Percentiles rank a stretch among this genome's conserved stretches.
These are phyloP conservation scores for Colletotrichum sp. DNA, from an alignment of 2,329 filamentous ascomycete genomes.

Conservation along the genomic window DNA sequence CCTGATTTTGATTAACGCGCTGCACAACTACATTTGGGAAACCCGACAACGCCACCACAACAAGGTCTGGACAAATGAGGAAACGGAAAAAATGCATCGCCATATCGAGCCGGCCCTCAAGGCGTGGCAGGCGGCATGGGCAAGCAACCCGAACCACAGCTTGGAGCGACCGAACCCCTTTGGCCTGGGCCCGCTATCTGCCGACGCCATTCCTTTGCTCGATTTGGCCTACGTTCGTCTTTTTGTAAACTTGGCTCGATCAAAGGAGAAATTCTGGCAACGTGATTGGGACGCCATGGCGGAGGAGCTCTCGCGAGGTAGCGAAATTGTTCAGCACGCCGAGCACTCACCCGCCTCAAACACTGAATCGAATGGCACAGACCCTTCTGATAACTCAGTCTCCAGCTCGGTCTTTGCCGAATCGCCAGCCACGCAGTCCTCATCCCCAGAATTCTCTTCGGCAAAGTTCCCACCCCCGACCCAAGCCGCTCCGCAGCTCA, in stretches of 20 bases:
- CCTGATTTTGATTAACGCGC: constrained; percentile 87
- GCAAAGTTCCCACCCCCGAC: constrained; percentile 36
- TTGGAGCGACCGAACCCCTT: constrained; percentile 85
- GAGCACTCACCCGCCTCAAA: constrained; percentile 65
- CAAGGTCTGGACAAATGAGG: constrained; percentile 86
- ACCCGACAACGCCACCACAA: constrained; percentile 89
- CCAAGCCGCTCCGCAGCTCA: constrained; percentile 25
- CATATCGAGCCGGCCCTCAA: constrained; percentile 93
- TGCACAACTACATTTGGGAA: constrained; percentile 99
- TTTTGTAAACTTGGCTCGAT: constrained; percentile 90
- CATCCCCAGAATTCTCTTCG: constrained; percentile 51
- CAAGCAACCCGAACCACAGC: constrained; percentile 83
- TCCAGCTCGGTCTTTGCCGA: constrained; percentile 54
- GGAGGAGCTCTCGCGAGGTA: constrained; percentile 80
- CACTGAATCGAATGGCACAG: constrained; percentile 45
- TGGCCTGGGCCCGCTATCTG: constrained; percentile 80
- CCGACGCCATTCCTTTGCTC: constrained; percentile 88
- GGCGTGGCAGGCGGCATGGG: constrained; percentile 94
- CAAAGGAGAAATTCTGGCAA: constrained; percentile 94
- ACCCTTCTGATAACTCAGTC: constrained; percentile 52
- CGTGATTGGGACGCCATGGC: constrained; percentile 92
- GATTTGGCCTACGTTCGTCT: constrained; percentile 92
- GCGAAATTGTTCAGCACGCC: constrained; percentile 76
- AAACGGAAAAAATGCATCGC: constrained; percentile 94
- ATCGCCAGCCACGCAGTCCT: constrained; percentile 56